phyloP scores from a whole-genome alignment of 257 asterid species.

The Phtheirospermum japonicum region DNA sequence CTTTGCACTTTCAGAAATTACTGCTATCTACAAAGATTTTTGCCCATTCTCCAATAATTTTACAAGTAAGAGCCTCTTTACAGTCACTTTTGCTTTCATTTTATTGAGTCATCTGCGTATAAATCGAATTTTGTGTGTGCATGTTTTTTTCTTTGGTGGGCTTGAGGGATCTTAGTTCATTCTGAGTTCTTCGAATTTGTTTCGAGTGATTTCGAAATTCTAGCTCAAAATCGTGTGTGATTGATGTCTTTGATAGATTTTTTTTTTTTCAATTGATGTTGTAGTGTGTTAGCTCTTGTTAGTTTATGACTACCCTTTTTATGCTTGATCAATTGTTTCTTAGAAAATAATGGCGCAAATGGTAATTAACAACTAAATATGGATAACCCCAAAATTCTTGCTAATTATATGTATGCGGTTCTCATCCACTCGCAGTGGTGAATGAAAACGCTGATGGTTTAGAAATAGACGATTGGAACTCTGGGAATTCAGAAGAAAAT shows the following conservation, averaged over 20 bases:
- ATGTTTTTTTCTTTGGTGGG: not conserved
- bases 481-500: constrained; percentile 38
- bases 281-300: constrained; percentile 13
- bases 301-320: not conserved
- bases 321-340: constrained; percentile 1
- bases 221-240: constrained; percentile 8
- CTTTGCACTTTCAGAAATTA: not conserved
- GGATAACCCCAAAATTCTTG: not conserved
- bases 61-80: constrained; percentile 31
- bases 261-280: not conserved
- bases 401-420: constrained; percentile 19
- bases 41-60: not conserved
- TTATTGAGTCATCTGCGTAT: constrained; percentile 1
- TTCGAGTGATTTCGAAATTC: constrained; percentile 8
- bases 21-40: constrained; percentile 8
- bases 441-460: constrained; percentile 34
- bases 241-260: constrained; percentile 8
- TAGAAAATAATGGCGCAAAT: not conserved
- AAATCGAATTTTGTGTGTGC: not conserved
- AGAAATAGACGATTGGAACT: constrained; percentile 38
- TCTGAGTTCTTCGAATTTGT: constrained; percentile 13
- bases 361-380: constrained; percentile 10
- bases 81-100: constrained; percentile 2
- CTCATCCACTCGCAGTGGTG: constrained; percentile 32
- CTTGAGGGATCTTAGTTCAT: constrained; percentile 4